These are phyloP conservation scores for Pogostemon cablin DNA, from an alignment of 257 asterid genomes.

Conservation along the genomic window DNA sequence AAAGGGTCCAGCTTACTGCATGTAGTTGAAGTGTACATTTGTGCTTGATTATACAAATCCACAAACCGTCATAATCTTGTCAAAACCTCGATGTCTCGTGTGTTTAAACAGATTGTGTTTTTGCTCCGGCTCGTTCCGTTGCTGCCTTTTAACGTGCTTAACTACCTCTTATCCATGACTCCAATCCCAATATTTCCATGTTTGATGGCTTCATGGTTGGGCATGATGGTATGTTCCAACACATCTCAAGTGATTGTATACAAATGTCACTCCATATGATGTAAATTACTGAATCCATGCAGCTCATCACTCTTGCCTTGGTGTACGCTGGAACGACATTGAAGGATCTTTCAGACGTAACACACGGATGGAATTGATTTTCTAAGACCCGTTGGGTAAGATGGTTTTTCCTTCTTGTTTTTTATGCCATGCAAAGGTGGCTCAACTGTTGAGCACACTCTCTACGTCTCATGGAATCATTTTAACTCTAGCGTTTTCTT, in stretches of 20 bases:
- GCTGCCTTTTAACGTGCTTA: constrained; percentile 87
- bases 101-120: constrained; percentile 67
- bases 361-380: constrained; percentile 80
- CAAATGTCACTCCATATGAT: constrained; percentile 12
- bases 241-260: constrained; percentile 6
- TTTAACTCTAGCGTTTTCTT: constrained; percentile 23
- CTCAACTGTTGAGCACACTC: background rate
- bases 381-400: constrained; percentile 86
- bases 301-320: constrained; percentile 87
- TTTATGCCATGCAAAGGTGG: background rate
- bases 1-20: background rate
- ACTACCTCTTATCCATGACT: constrained; percentile 86
- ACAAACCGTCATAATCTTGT: background rate
- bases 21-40: background rate
- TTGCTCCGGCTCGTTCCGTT: constrained; percentile 86
- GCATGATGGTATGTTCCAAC: constrained; percentile 69
- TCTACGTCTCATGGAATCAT: background rate
- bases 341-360: constrained; percentile 91
- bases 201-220: constrained; percentile 89
- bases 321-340: constrained; percentile 91
- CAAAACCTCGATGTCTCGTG: constrained; percentile 17
- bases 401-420: background rate
- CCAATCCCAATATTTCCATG: constrained; percentile 69
- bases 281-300: constrained; percentile 27
- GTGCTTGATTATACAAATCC: constrained; percentile 17